Conservation (phyloP, 192 early-diverging fungal genomes). For the Backusella australiensis region DNA sequence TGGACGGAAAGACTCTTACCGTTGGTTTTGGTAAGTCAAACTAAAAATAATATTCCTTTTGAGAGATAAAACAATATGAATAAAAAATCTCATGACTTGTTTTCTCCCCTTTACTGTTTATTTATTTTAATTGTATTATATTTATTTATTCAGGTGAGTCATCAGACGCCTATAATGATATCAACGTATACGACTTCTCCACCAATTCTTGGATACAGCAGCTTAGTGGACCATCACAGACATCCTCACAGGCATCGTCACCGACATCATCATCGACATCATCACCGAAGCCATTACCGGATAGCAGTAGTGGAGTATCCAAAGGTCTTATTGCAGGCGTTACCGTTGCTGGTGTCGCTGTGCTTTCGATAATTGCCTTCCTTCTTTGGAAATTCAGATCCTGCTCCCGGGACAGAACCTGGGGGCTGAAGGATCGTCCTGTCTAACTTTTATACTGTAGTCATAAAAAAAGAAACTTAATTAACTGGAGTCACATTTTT, state of each 20-base stretch:
- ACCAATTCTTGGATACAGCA: constrained; percentile 21
- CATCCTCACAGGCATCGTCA: too few species aligned
- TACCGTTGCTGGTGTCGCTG: constrained; percentile 26
- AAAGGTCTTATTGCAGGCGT: constrained; percentile 26
- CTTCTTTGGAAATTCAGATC: constrained; percentile 24
- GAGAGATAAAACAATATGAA: background rate
- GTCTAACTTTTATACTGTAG: too few species aligned
- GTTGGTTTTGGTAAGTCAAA: constrained; percentile 28
- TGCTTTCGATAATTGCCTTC: constrained; percentile 24
- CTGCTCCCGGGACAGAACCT: too few species aligned
- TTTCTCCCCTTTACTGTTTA: background rate
- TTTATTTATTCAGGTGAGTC: constrained; percentile 5
- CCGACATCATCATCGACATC: too few species aligned
- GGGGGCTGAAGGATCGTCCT: too few species aligned
- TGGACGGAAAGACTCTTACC: constrained; percentile 24
- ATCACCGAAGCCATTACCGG: too few species aligned
- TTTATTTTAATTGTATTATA: background rate
- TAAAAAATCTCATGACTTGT: background rate
- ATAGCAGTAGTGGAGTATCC: background rate
- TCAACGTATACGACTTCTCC: constrained; percentile 20
- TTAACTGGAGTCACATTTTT: too few species aligned
- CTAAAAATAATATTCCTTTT: background rate
- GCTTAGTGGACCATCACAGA: background rate
- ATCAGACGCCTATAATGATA: constrained; percentile 29
- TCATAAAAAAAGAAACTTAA: too few species aligned